A percentile compares a stretch with the other conserved stretches of the same genome.
These are phyloP conservation scores for Serendipita vermifera DNA, from an alignment of 768 basidiomycete species.

Conservation along the genomic window DNA sequence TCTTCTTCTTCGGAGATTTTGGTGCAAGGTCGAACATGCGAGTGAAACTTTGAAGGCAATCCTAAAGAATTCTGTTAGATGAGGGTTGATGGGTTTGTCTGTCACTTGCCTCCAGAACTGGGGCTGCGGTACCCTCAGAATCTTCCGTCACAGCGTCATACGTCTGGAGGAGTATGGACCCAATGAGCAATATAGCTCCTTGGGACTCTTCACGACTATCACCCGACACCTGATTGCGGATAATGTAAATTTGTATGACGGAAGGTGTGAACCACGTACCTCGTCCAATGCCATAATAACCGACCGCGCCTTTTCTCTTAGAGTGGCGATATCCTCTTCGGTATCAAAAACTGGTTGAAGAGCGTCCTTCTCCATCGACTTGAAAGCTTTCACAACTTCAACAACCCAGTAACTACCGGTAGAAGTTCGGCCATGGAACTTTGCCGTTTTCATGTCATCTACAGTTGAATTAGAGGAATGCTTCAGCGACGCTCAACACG, in stretches of 20 bases:
- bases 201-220: slow-evolving; percentile 41
- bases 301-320: slow-evolving; percentile 32
- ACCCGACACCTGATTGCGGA: slow-evolving; percentile 24
- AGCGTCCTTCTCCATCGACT: neutral
- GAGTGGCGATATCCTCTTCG: slow-evolving; percentile 41
- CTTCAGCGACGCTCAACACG: too few species aligned
- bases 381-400: neutral
- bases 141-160: slow-evolving; percentile 52
- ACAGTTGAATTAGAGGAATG: neutral
- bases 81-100: neutral
- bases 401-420: neutral
- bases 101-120: neutral
- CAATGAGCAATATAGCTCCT: slow-evolving; percentile 59
- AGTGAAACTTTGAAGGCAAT: slow-evolving; percentile 21
- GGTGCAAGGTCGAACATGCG: neutral
- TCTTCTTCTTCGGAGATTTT: slow-evolving; percentile 21
- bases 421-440: neutral
- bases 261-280: slow-evolving; percentile 15
- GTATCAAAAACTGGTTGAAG: slow-evolving; percentile 30
- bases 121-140: slow-evolving; percentile 10
- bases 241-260: slow-evolving; percentile 13
- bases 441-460: neutral
- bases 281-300: slow-evolving; percentile 21
- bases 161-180: slow-evolving; percentile 55
- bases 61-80: slow-evolving; percentile 17